Base-by-base conservation (phyloP, 352 stramenopile genomes). In the Globisporangium nodosum region DNA sequence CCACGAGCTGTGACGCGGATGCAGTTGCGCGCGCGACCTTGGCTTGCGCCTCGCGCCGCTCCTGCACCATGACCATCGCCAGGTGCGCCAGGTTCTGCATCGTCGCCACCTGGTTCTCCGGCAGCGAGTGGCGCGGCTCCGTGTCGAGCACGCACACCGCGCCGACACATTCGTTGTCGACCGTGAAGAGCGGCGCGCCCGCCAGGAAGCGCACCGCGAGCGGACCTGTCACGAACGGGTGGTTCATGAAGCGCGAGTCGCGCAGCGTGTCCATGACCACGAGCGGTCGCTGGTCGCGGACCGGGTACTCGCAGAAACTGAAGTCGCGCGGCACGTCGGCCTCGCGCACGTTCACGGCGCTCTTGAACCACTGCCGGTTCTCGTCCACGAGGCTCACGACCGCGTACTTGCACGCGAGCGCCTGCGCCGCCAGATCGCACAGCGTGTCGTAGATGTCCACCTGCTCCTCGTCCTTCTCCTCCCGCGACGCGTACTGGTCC, bases 331-430 rank as follows among this genome's bases (percentile, higher is more conserved):
- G 81, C 64, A 93, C 81, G 37, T 93, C 79, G 0, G 77, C 78
- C 62, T 93, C 81, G 39, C 78, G 64, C 24, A 93, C 79, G 54
- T 90, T 87, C 31, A 91, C 74, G 21, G 86, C 74, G 56, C 83
- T 96, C 71, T 97, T 95, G 70, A 98, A 98, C 92, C 94, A 98
- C 73, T 98, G 92, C 20, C 93, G 82, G 53, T 97, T 94, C 57
- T 97, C 77, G 75, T 98, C 95, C 24, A 98, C 78, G 18, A 98
- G 69, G 56, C 78, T 90, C 48, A 94, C 84, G 16, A 89, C 81
- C 8, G 84, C 84, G 56, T 86, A 92, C 54, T 88, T 90, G 65
- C 81, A 92, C 12, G 74, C 63, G 46, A 94, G 64, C 11, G 82
- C 84, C 66, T 92, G 80, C 5, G 81, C 81, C 3, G 84, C 84